Conservation (phyloP, 176 grass and related monocot species). For the Pharus latifolius region DNA sequence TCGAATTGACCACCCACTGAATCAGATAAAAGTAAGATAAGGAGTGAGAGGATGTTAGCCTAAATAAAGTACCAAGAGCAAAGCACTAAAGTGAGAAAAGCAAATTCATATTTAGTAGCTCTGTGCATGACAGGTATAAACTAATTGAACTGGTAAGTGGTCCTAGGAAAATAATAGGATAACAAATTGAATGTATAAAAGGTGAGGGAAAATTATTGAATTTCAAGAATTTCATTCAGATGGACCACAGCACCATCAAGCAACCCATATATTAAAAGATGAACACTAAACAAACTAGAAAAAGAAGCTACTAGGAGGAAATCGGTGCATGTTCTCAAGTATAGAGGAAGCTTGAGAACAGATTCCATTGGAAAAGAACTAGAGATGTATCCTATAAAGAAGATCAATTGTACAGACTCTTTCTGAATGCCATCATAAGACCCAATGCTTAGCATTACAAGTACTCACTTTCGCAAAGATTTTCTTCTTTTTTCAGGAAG, state of each 20-base stretch:
- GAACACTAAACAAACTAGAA: conserved; percentile 18
- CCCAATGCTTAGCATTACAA: conserved; percentile 18
- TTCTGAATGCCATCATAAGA: conserved; percentile 35
- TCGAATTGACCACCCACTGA: background rate
- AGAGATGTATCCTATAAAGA: conserved; percentile 26
- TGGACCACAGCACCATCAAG: conserved; percentile 22
- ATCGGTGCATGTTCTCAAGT: conserved; percentile 11
- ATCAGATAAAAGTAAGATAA: conserved; percentile 2
- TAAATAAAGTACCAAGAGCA: conserved; percentile 17
- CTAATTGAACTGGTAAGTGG: conserved; percentile 30
- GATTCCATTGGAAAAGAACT: conserved; percentile 20
- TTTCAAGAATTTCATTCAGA: conserved; percentile 2
- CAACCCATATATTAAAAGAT: background rate
- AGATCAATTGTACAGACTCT: conserved; percentile 21
- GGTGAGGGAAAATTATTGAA: background rate
- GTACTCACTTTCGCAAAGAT: conserved; percentile 21
- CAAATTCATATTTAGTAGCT: conserved; percentile 1
- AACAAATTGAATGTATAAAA: conserved; percentile 11
- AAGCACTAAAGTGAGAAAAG: conserved; percentile 20
- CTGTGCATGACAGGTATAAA: conserved; percentile 13
- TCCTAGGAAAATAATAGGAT: conserved; percentile 29
- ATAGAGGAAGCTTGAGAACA: conserved; percentile 12
- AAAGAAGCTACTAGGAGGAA: background rate
- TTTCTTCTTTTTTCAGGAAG: conserved; percentile 11
- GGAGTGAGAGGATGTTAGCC: background rate